Evolutionary conservation across 345 rosid species (phyloP).

Genomic region (Euphorbia lathyris): DNA sequence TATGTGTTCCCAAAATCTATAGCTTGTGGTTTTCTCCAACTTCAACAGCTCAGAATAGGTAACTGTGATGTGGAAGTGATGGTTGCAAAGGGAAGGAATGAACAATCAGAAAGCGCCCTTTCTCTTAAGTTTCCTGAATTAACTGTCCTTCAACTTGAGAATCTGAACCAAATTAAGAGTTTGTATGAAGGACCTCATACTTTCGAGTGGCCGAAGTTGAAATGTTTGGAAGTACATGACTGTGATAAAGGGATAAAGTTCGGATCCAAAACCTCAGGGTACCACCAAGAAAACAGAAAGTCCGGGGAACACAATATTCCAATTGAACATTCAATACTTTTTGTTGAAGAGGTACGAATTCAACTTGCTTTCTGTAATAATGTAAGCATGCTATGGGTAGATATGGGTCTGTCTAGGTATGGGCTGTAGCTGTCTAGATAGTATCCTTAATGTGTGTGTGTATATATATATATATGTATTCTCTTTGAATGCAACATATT

Average conservation of each 20-base stretch:
- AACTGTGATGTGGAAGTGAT: neutral
- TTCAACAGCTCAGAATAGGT: neutral
- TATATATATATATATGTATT: too few species aligned
- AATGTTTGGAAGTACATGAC: neutral
- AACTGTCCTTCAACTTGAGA: neutral
- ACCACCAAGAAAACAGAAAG: neutral
- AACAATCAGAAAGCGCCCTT: neutral
- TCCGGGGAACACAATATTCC: neutral
- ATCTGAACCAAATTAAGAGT: neutral
- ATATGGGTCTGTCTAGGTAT: too few species aligned
- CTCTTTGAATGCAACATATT: too few species aligned
- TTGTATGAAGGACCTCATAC: neutral
- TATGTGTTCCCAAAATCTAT: neutral
- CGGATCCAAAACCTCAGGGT: neutral
- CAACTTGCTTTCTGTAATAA: neutral
- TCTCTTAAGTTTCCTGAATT: neutral
- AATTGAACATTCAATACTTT: neutral
- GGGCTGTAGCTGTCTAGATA: too few species aligned
- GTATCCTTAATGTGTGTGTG: too few species aligned
- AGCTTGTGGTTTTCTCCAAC: neutral
- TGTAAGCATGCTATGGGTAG: neutral
- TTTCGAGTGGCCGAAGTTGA: neutral
- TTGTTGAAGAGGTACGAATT: neutral
- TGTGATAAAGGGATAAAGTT: constrained; percentile 14
- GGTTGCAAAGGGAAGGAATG: neutral